A percentile compares a stretch with the other conserved stretches of the same genome.
phyloP scores from a whole-genome alignment of 805 yeast species.

The Metschnikowia similis region DNA sequence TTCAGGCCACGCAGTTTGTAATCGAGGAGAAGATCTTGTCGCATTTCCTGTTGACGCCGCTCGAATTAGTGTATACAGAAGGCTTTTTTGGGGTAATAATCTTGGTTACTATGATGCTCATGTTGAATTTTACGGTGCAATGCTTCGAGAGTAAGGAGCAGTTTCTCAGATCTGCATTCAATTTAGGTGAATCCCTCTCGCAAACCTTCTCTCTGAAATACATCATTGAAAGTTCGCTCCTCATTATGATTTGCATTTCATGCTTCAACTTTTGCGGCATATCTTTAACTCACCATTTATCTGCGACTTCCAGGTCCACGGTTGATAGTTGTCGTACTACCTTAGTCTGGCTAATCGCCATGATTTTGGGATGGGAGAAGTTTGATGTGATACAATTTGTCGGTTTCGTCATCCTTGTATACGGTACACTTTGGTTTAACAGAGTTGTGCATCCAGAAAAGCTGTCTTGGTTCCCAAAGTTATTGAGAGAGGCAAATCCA shows the following conservation, averaged over 20 bases:
- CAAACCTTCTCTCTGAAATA: conserved; percentile 43
- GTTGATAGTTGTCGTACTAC: conserved; percentile 74
- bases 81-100: conserved; percentile 60
- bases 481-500: conserved; percentile 26
- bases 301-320: conserved; percentile 77
- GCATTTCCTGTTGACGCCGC: conserved; percentile 51
- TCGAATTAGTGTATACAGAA: conserved; percentile 67
- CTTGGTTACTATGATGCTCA: conserved; percentile 42
- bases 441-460: conserved; percentile 56
- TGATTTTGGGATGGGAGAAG: conserved; percentile 69
- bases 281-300: conserved; percentile 56
- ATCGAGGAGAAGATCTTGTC: conserved; percentile 66
- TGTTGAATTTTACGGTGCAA: conserved; percentile 42
- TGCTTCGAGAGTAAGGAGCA: conserved; percentile 22
- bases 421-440: conserved; percentile 72
- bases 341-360: conserved; percentile 70
- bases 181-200: conserved; percentile 45
- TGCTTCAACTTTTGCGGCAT: conserved; percentile 71
- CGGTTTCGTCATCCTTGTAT: conserved; percentile 61
- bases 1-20: conserved; percentile 74
- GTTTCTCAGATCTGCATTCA: conserved; percentile 50
- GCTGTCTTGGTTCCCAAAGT: conserved; percentile 44
- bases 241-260: conserved; percentile 70
- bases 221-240: conserved; percentile 51
- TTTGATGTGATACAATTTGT: conserved; percentile 57